Percentiles rank a stretch among this genome's conserved stretches.
phyloP scores from a whole-genome alignment of 2,329 filamentous ascomycete species.

The Fusarium incarnatum region DNA sequence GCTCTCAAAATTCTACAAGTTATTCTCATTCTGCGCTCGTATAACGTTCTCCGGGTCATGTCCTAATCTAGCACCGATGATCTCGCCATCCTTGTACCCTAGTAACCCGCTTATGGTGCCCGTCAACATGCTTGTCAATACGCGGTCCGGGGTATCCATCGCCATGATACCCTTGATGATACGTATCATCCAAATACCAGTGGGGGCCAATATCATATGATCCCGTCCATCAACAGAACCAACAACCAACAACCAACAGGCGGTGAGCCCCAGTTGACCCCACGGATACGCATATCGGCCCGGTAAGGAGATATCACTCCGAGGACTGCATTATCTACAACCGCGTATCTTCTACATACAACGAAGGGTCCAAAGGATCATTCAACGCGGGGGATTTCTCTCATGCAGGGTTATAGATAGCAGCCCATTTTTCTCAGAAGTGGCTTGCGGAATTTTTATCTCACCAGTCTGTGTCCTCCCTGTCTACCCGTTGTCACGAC shows the following conservation, averaged over 20 bases:
- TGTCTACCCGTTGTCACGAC: not conserved
- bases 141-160: not conserved
- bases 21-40: not conserved
- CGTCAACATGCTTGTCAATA: not conserved
- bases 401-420: not conserved
- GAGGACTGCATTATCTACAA: not conserved
- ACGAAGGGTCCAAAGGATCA: not conserved
- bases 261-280: not conserved
- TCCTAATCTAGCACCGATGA: not conserved
- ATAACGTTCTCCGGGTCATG: not conserved
- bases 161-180: not conserved
- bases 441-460: not conserved
- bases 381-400: not conserved
- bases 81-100: not conserved
- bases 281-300: not conserved
- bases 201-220: not conserved
- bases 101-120: not conserved
- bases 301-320: too few relatives aligned
- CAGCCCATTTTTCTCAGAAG: not conserved
- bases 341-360: not conserved
- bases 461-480: not conserved
- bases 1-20: not conserved
- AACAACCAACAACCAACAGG: not conserved
- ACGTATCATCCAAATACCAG: not conserved
- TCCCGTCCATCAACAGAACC: not conserved